Conservation (phyloP, 225 moss, liverwort and hornwort genomes). For the Physcomitrellopsis africana region DNA sequence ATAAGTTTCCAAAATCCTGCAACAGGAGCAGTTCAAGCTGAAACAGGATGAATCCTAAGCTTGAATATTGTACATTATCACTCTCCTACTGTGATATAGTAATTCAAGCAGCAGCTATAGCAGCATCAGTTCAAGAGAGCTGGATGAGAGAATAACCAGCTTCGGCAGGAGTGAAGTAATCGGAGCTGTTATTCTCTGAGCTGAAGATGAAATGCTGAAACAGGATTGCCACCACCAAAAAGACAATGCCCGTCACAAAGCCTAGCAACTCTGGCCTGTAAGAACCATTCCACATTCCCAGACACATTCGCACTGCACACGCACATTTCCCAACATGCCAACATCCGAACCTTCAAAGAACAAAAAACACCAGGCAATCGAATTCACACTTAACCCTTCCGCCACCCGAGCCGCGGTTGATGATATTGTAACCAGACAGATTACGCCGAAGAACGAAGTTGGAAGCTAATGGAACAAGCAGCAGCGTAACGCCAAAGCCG, state of each 20-base stretch:
- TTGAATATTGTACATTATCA: constrained; percentile 29
- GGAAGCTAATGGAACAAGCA: constrained; percentile 48
- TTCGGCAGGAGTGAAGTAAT: constrained; percentile 57
- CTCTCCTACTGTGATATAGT: constrained; percentile 23
- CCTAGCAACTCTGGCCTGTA: constrained; percentile 93
- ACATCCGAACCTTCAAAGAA: too few species aligned
- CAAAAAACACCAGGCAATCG: neutral
- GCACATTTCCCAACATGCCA: too few species aligned
- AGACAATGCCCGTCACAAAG: constrained; percentile 82
- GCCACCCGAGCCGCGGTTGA: constrained; percentile 58
- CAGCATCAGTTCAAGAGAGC: constrained; percentile 26
- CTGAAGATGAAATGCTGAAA: constrained; percentile 95
- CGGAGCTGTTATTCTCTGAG: constrained; percentile 75
- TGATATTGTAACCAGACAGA: constrained; percentile 63
- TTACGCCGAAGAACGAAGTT: constrained; percentile 50
- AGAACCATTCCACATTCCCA: constrained; percentile 25
- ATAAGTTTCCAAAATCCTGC: constrained; percentile 8
- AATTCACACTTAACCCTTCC: constrained; percentile 55
- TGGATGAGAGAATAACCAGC: constrained; percentile 35
- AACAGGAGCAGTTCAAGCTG: constrained; percentile 24
- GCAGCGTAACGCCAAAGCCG: constrained; percentile 52
- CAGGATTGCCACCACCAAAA: constrained; percentile 79
- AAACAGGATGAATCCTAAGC: constrained; percentile 20
- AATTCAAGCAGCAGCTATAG: constrained; percentile 8
- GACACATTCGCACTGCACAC: constrained; percentile 24